Evolutionary conservation across 139 green algal species (phyloP).

Genomic region (Chlamydomonas incerta): DNA sequence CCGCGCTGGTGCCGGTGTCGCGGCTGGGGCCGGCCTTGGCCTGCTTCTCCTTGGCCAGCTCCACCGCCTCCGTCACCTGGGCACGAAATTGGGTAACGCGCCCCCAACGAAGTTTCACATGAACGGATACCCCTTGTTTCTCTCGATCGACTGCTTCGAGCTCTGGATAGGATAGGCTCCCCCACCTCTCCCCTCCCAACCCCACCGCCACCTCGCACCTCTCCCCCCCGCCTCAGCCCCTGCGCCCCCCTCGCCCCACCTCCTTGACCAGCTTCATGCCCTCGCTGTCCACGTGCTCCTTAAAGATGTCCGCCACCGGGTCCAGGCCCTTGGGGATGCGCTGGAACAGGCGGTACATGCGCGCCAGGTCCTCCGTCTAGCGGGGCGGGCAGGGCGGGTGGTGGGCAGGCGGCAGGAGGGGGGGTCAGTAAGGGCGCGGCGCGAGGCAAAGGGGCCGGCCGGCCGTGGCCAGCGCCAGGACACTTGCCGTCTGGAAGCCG

Average conservation of each 20-base stretch:
- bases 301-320: constrained; percentile 94
- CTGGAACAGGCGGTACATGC: constrained; percentile 98
- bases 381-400: too few species aligned
- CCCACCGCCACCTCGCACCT: too few species aligned
- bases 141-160: too few species aligned
- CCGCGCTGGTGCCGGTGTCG: constrained; percentile 66
- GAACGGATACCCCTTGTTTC: too few species aligned
- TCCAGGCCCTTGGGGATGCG: constrained; percentile 93
- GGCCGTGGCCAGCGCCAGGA: too few species aligned
- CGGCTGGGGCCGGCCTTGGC: constrained; percentile 58
- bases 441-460: too few species aligned
- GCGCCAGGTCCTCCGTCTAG: constrained; percentile 91
- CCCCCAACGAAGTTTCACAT: too few species aligned
- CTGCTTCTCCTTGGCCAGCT: constrained; percentile 80
- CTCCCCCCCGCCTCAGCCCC: neutral
- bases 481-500: too few species aligned
- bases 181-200: neutral
- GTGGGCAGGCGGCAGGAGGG: too few species aligned
- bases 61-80: constrained; percentile 70
- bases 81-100: too few species aligned
- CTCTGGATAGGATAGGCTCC: too few species aligned
- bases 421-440: too few species aligned
- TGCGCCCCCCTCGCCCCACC: constrained; percentile 32
- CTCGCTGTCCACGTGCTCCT: constrained; percentile 94
- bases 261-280: constrained; percentile 89